Evolutionary conservation across 2,329 filamentous ascomycete species (phyloP), one percentile per base, ranked within the genome.

Genomic region (Akanthomyces muscarius): DNA sequence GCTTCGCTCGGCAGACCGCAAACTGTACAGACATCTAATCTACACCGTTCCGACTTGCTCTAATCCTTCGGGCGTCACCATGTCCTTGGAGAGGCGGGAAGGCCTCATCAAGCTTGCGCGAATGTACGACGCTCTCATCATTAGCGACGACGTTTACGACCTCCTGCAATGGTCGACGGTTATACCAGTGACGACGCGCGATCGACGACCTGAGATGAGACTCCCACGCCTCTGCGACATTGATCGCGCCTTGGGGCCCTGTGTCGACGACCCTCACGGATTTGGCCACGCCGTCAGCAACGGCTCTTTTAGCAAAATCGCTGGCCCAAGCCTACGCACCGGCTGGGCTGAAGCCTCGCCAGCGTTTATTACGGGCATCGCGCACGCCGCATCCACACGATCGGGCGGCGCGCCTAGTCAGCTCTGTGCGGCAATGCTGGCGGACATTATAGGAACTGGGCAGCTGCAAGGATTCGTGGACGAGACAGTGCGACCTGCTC

Each of bases 101-200:
- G 79, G 79, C 13, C 81, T 98, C 4, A 86, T 98, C 30, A 78
- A 80, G n/a, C 76, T 97, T 8, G 94, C 94, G 0, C 83, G 94
- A 62, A 80, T 86, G 63, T 86, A 89, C 72, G 88, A 98, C 73
- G 91, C 91, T 7, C 82, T 98, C n/a, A 77, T 97, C 62, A 82
- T 97, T 28, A 86, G 86, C 57, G 94, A 98, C 76, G 95, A 98
- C 73, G 92, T 98, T 7, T 98, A 98, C 72, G 94, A 98, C 73
- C 89, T 94, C 67, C 81, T 98, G 5, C 90, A 93, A 72, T 97
- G 92, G 91, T 83, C 85, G 2, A 69, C 78, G 1, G 71, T 76
- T 52, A 56, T 69, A 70, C 36, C 74, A 74, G 44, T 78, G 73
- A 66, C 68, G 44, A 59, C 65, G 33, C 33, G 13, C 44, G 64